Conservation (phyloP, 169 alveolate species). For the Blepharisma undulans region DNA sequence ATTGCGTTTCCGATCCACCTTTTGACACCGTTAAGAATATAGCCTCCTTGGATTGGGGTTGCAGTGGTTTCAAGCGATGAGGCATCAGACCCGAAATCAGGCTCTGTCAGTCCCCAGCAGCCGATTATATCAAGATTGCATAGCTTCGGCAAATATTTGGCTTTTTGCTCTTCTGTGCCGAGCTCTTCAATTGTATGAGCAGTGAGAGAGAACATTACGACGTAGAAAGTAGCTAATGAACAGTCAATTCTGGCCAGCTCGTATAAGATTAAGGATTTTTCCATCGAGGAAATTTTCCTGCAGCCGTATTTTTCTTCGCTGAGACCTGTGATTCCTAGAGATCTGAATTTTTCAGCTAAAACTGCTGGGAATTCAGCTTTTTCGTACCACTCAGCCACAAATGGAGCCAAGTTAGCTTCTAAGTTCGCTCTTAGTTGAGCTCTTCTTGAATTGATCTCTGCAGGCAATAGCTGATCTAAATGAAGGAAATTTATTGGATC, state of each 20-base stretch:
- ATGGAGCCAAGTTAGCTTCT: background rate
- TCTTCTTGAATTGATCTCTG: conserved; percentile 6
- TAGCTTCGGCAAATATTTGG: conserved; percentile 41
- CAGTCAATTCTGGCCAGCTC: conserved; percentile 47
- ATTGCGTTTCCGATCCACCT: conserved; percentile 88
- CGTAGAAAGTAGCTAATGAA: conserved; percentile 44
- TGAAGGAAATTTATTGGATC: conserved; percentile 4
- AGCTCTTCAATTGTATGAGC: conserved; percentile 35
- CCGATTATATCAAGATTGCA: conserved; percentile 54
- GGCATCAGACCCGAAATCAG: conserved; percentile 84
- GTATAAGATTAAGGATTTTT: background rate
- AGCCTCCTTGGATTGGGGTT: conserved; percentile 74
- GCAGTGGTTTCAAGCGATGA: conserved; percentile 68
- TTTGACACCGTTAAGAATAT: conserved; percentile 76
- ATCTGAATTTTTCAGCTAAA: background rate
- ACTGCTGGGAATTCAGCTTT: conserved; percentile 12
- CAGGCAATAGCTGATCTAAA: conserved; percentile 1
- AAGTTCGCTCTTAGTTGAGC: background rate
- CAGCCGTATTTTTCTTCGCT: background rate
- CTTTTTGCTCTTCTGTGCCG: conserved; percentile 51
- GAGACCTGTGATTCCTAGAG: background rate
- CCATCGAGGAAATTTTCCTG: background rate
- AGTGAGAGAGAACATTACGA: conserved; percentile 23
- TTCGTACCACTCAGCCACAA: background rate
- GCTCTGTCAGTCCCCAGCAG: conserved; percentile 85